Base-by-base conservation (phyloP, 345 rosid genomes). In the Salix brachista region DNA sequence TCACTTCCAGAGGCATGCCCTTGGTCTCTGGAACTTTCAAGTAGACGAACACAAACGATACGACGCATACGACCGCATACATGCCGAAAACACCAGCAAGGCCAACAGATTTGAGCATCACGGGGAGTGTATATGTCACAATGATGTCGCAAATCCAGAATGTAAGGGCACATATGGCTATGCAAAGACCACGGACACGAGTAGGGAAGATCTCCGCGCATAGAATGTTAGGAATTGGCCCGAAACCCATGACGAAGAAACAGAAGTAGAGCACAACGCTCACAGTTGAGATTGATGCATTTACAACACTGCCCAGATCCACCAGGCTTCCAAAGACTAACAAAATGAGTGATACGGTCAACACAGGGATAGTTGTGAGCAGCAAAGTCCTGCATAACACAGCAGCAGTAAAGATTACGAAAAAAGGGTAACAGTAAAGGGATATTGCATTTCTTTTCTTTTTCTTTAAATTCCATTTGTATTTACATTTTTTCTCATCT, bases 1-100 rank as follows among this genome's bases (percentile, higher is more conserved):
- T 92, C 74, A 96, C 98, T 87, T 96, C 99, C 65, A 96, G 96
- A 14, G 98, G 99, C 98, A 96, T 96, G 66, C 97, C 98, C 75
- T 94, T 94, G 69, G 98, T 96, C 85, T 96, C 98, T 2, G 99
- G 98, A 30, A 92, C 92, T 85, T 91, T 89, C 70, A 88, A 56
- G 90, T 78, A 96, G 69, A 96, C 91, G 60, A 93, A 96, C 30
- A 75, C 88, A 87, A 89, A 87, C 0, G 98, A 81, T 65, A 96
- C 69, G 72, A 90, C 48, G 82, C 98, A 96, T 2, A 91, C 92
- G 3, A 89, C 60, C 0, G 95, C 90, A 28, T 91, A 96, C 83
- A 89, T 48, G 42, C 99, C 97, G 36, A 96, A 94, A 25, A 90
- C 93, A 73, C 98, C 97, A 2, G 91, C 94, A 4, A 96, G 86